These are phyloP conservation scores for Neurospora crassa DNA, from an alignment of 2,329 filamentous ascomycete species.

Conservation along the genomic window DNA sequence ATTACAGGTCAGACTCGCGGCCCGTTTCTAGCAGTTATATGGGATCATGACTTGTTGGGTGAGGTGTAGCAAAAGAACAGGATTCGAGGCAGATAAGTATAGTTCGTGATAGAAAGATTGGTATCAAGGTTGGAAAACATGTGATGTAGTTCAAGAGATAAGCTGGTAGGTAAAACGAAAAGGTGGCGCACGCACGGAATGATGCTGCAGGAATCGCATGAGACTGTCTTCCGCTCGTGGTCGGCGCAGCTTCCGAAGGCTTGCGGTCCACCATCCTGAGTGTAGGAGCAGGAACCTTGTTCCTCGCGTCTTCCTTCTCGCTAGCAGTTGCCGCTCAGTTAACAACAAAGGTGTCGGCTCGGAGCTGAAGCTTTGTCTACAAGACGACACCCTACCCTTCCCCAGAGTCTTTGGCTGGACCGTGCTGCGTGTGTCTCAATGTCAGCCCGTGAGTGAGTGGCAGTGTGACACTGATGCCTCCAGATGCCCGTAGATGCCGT, in stretches of 20 bases:
- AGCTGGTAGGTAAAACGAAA: slow-evolving; percentile 2
- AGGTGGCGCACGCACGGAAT: slow-evolving; percentile 35
- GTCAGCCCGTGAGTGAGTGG: not conserved
- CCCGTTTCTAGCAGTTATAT: not conserved
- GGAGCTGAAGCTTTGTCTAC: not conserved
- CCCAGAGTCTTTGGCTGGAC: not conserved
- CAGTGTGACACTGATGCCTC: not conserved
- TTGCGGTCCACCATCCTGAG: slow-evolving; percentile 28
- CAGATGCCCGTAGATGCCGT: not conserved
- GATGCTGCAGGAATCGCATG: slow-evolving; percentile 38
- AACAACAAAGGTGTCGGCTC: not conserved
- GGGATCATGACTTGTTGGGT: slow-evolving; percentile 5
- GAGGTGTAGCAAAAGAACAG: slow-evolving; percentile 7
- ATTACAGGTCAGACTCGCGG: slow-evolving; percentile 22
- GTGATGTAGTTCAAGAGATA: slow-evolving; percentile 6
- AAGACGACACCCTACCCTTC: not conserved
- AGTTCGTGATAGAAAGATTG: not conserved
- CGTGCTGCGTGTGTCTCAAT: not conserved
- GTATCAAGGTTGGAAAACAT: not conserved
- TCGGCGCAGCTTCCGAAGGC: slow-evolving; percentile 32
- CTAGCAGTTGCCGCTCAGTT: not conserved
- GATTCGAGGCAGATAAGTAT: not conserved
- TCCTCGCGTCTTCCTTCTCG: not conserved
- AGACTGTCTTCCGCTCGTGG: slow-evolving; percentile 24
- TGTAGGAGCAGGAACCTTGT: not conserved